A percentile compares a stretch with the other conserved stretches of the same genome.
These are phyloP conservation scores for Coniochaeta sp. DNA, from an alignment of 2,329 filamentous ascomycete species.

Conservation along the genomic window DNA sequence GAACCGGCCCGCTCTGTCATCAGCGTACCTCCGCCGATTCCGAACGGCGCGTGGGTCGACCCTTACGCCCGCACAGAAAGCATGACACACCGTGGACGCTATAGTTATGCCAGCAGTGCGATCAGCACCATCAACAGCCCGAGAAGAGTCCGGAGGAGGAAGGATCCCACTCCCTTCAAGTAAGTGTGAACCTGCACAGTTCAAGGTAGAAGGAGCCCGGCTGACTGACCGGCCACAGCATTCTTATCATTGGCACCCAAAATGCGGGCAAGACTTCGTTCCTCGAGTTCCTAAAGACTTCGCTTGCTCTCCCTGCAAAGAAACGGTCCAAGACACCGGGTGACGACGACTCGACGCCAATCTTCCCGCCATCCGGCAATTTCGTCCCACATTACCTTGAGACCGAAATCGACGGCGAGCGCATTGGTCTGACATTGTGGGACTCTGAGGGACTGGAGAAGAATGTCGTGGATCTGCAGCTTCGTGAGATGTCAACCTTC, in stretches of 20 bases:
- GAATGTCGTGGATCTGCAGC: constrained; percentile 87
- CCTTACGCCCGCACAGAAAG: constrained; percentile 81
- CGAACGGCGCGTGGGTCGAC: constrained; percentile 57
- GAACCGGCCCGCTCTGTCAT: constrained; percentile 38
- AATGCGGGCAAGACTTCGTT: constrained; percentile 94
- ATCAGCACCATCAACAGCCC: constrained; percentile 91
- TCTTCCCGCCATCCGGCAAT: constrained; percentile 50
- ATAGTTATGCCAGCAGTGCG: constrained; percentile 91
- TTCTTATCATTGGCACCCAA: constrained; percentile 82
- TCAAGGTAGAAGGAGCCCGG: background rate
- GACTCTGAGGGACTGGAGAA: constrained; percentile 94
- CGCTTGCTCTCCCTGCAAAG: constrained; percentile 73
- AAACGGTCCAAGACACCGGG: constrained; percentile 55
- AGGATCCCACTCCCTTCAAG: constrained; percentile 98
- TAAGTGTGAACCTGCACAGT: constrained; percentile 41
- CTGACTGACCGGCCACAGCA: constrained; percentile 41
- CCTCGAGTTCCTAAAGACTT: constrained; percentile 86
- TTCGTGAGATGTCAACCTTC: constrained; percentile 86
- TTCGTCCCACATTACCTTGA: constrained; percentile 89
- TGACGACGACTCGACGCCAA: constrained; percentile 50
- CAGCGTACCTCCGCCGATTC: constrained; percentile 47
- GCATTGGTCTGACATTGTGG: constrained; percentile 90
- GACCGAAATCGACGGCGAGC: constrained; percentile 87
- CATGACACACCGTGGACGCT: constrained; percentile 93
- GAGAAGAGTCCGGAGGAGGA: constrained; percentile 82